Conservation (phyloP, 306 rosid genomes). For the Cercis canadensis region DNA sequence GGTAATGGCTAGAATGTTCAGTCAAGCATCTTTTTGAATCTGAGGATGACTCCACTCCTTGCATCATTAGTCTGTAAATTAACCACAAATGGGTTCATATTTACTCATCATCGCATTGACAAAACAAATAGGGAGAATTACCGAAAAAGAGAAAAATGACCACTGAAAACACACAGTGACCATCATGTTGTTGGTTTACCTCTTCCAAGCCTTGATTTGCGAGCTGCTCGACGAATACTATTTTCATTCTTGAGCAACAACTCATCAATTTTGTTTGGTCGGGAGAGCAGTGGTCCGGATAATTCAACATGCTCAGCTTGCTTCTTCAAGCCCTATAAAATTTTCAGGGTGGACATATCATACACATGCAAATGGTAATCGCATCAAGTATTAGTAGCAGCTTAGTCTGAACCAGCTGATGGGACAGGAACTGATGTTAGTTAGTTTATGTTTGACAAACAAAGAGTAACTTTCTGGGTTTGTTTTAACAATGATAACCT, state of each 20-base stretch:
- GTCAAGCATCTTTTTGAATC: constrained; percentile 27
- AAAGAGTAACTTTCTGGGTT: not conserved
- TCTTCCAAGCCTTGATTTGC: constrained; percentile 86
- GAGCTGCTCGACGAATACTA: constrained; percentile 50
- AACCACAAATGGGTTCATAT: no score
- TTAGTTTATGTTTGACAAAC: no score
- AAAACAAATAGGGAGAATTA: not conserved
- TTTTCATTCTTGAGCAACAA: constrained; percentile 58
- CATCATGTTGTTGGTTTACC: constrained; percentile 65
- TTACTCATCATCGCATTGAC: not conserved
- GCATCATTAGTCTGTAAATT: constrained; percentile 48
- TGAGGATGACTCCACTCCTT: constrained; percentile 26
- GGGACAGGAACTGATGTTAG: no score
- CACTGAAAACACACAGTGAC: not conserved
- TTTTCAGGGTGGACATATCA: constrained; percentile 1
- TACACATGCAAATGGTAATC: not conserved
- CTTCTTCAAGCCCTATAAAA: constrained; percentile 46
- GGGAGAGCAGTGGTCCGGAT: constrained; percentile 53
- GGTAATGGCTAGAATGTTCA: constrained; percentile 20
- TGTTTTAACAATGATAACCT: not conserved
- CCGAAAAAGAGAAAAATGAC: no score
- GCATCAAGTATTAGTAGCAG: not conserved
- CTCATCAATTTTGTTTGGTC: constrained; percentile 51
- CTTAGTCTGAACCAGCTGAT: not conserved
- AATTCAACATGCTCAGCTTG: constrained; percentile 49